Evolutionary conservation across 202 grass and related monocot species (phyloP).

Genomic region (Hordeum pubiflorum): DNA sequence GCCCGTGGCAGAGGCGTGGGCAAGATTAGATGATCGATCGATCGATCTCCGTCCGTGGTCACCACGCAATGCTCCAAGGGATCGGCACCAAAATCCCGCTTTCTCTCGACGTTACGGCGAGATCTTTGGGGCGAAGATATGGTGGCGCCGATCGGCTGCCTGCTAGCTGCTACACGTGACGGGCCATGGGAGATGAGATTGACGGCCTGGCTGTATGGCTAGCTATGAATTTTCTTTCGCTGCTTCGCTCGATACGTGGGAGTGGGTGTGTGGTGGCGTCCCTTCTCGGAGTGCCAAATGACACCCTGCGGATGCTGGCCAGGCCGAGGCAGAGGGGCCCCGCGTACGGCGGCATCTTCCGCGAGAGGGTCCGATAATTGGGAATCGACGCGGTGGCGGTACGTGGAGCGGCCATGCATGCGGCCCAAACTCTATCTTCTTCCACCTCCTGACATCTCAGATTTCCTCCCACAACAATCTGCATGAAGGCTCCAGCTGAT

Average conservation of each 20-base stretch:
- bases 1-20: neutral
- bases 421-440: neutral
- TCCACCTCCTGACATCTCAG: neutral
- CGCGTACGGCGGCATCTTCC: slow-evolving; percentile 2
- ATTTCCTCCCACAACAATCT: neutral
- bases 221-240: neutral
- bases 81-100: slow-evolving; percentile 35
- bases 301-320: slow-evolving; percentile 16
- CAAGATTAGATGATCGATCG: neutral
- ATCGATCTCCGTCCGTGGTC: neutral
- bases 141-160: neutral
- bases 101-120: slow-evolving; percentile 25
- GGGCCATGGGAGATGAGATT: neutral
- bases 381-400: neutral
- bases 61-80: slow-evolving; percentile 21
- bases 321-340: neutral
- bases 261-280: slow-evolving; percentile 16
- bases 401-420: neutral
- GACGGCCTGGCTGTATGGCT: neutral
- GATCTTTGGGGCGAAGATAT: neutral
- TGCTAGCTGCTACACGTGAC: neutral
- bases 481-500: neutral
- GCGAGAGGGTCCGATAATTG: neutral
- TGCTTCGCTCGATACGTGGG: slow-evolving; percentile 7
- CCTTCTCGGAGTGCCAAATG: slow-evolving; percentile 35